A percentile compares a stretch with the other conserved stretches of the same genome.
These are phyloP conservation scores for Capsicum chinense DNA, from an alignment of 257 asterid species.

Conservation along the genomic window DNA sequence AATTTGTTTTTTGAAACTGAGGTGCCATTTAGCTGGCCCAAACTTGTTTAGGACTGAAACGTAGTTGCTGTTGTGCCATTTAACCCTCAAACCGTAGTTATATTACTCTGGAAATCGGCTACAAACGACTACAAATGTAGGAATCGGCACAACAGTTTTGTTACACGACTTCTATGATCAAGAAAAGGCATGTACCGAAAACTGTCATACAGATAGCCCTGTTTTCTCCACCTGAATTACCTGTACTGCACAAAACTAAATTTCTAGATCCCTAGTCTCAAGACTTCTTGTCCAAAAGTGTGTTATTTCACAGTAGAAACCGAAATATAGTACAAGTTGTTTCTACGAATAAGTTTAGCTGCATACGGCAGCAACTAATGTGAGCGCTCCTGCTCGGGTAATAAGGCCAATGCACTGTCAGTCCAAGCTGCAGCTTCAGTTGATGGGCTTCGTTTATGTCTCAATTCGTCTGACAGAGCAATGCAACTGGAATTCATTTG, in stretches of 20 bases:
- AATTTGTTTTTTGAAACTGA: not conserved
- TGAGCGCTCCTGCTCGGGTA: slow-evolving; percentile 7
- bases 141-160: slow-evolving; percentile 2
- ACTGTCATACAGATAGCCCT: not conserved
- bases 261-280: slow-evolving; percentile 26
- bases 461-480: slow-evolving; percentile 31
- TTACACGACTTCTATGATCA: slow-evolving; percentile 17
- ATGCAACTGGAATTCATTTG: slow-evolving; percentile 6
- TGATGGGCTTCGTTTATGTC: slow-evolving; percentile 22
- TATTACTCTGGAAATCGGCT: not conserved
- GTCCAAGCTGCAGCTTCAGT: slow-evolving; percentile 30
- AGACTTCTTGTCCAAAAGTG: slow-evolving; percentile 23
- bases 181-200: not conserved
- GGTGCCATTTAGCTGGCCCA: not conserved
- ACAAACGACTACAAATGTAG: not conserved
- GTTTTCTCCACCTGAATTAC: slow-evolving; percentile 30
- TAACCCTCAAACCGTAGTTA: not conserved
- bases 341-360: slow-evolving; percentile 13
- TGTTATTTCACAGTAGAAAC: slow-evolving; percentile 14
- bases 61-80: not conserved
- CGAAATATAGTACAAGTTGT: slow-evolving; percentile 22
- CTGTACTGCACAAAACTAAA: slow-evolving; percentile 32
- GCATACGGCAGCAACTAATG: slow-evolving; percentile 28
- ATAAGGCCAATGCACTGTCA: slow-evolving; percentile 18
- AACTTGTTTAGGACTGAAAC: not conserved